Percentiles rank a stretch among this genome's conserved stretches.
These are phyloP conservation scores for Kurtzmaniella quercitrusa DNA, from an alignment of 1,139 yeast species.

Conservation along the genomic window DNA sequence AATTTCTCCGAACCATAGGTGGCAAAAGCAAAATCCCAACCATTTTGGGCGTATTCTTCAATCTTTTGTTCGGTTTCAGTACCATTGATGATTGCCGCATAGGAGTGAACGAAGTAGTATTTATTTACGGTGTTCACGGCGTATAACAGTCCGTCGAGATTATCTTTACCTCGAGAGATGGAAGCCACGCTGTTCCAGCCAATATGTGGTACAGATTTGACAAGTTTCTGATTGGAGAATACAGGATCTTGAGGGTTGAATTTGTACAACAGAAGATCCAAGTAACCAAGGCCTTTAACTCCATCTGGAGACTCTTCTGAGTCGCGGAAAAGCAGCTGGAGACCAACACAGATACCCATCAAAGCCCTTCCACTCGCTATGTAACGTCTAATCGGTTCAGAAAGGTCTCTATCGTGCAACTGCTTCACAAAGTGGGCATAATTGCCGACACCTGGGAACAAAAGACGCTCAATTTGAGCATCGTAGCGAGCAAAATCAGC, in stretches of 20 bases:
- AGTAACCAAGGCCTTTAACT: constrained; percentile 47
- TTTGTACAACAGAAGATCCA: constrained; percentile 51
- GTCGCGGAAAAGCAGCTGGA: constrained; percentile 73
- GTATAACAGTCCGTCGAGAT: constrained; percentile 33
- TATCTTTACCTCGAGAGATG: constrained; percentile 10
- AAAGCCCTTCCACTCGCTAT: constrained; percentile 72
- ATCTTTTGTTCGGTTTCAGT: constrained; percentile 23
- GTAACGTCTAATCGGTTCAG: constrained; percentile 60
- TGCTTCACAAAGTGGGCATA: constrained; percentile 88
- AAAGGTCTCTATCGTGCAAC: constrained; percentile 57
- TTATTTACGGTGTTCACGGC: constrained; percentile 63
- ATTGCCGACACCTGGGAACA: constrained; percentile 95
- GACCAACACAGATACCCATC: constrained; percentile 97
- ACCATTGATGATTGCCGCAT: constrained; percentile 60
- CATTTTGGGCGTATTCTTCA: constrained; percentile 37
- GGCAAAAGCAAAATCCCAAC: constrained; percentile 78
- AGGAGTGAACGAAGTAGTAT: constrained; percentile 94
- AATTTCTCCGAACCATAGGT: constrained; percentile 77
- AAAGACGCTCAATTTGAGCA: constrained; percentile 47
- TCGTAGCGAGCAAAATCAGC: constrained; percentile 35
- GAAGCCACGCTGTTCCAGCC: constrained; percentile 73
- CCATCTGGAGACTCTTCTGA: constrained; percentile 69
- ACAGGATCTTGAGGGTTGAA: constrained; percentile 49
- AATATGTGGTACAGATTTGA: constrained; percentile 88
- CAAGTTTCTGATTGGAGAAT: constrained; percentile 16